Conservation (phyloP, 176 grass and related monocot genomes). For the Triticum timopheevii region DNA sequence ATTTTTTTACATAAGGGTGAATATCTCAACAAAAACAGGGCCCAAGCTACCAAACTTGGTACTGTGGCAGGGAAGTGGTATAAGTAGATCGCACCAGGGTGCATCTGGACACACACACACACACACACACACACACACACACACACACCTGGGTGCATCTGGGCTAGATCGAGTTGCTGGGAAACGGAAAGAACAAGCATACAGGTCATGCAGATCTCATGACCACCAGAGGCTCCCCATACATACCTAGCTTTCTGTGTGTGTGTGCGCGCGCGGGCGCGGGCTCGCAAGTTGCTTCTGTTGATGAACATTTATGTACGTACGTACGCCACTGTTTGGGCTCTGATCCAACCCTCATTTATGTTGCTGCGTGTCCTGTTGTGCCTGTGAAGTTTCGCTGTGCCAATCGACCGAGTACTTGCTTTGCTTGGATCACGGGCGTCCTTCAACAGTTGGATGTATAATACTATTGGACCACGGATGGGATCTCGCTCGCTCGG, state of each 20-base stretch:
- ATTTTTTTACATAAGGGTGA: not conserved
- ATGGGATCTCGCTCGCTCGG: not conserved
- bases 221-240: not conserved
- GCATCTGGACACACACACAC: not conserved
- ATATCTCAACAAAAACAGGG: too few species aligned
- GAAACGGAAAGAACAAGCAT: constrained; percentile 6
- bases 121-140: not conserved
- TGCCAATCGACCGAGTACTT: not conserved
- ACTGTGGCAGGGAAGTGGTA: not conserved
- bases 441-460: not conserved
- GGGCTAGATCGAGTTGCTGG: not conserved
- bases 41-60: not conserved
- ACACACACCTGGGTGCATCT: not conserved
- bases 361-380: not conserved
- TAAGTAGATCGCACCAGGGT: not conserved
- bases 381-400: not conserved
- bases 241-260: not conserved
- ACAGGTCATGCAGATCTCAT: constrained; percentile 12
- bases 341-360: not conserved
- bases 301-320: not conserved
- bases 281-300: not conserved
- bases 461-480: constrained; percentile 6
- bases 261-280: too few species aligned
- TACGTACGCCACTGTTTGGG: not conserved
- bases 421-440: constrained; percentile 20